Conservation (phyloP, 257 asterid genomes). For the Petrea volubilis region DNA sequence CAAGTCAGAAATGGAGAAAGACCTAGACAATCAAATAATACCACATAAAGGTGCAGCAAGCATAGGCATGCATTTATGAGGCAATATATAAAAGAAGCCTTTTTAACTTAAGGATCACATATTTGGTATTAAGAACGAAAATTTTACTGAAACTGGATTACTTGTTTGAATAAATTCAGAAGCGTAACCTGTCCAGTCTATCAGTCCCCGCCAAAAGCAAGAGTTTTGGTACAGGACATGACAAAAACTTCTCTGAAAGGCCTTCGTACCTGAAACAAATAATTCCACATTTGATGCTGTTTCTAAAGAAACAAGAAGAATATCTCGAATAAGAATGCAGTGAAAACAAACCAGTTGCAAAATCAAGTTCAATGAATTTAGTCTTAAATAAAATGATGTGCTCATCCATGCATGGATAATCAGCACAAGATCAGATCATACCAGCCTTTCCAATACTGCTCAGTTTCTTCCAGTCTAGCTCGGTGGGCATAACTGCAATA, state of each 20-base stretch:
- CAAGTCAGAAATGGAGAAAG: background rate
- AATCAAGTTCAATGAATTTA: background rate
- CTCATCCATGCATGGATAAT: background rate
- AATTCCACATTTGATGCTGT: background rate
- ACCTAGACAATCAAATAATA: conserved; percentile 2
- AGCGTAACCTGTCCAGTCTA: conserved; percentile 83
- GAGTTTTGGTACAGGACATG: conserved; percentile 85
- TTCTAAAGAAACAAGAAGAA: background rate
- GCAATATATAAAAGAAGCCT: background rate
- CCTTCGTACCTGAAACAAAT: conserved; percentile 90
- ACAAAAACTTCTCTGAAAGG: conserved; percentile 84
- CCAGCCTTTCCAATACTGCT: conserved; percentile 98
- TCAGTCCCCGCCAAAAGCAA: conserved; percentile 98
- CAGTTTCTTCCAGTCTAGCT: conserved; percentile 87
- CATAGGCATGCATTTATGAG: background rate
- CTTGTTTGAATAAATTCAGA: conserved; percentile 2
- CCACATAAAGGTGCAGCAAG: background rate
- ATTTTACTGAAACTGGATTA: background rate
- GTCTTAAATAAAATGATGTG: background rate
- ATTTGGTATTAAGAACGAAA: background rate
- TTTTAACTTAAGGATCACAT: background rate
- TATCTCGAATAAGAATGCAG: background rate
- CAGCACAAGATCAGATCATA: conserved; percentile 34
- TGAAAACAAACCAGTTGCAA: background rate
- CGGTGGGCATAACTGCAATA: conserved; percentile 79